These are phyloP conservation scores for Yarrowia sp. DNA, from an alignment of 805 yeast genomes.

Conservation along the genomic window DNA sequence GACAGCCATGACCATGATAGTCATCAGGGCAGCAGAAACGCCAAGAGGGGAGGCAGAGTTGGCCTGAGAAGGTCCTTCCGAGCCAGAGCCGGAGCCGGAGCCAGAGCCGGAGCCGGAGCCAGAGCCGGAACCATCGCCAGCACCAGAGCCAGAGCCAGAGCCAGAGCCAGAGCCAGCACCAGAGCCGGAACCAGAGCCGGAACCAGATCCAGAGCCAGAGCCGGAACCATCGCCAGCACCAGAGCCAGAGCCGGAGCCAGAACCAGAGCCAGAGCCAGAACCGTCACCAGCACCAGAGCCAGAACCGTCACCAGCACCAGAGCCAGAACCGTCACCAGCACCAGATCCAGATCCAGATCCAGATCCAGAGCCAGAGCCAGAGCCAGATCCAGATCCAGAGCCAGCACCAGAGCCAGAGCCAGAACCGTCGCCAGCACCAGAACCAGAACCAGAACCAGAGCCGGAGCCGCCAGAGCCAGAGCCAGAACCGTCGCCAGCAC, in stretches of 20 bases:
- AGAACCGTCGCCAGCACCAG: no score
- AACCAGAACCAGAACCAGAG: conserved; percentile 1
- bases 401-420: no score
- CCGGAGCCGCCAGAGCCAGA: background rate
- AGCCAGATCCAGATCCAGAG: background rate
- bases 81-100: background rate
- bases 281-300: background rate
- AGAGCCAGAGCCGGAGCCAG: background rate
- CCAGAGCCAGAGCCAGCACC: background rate
- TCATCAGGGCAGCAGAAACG: conserved; percentile 7
- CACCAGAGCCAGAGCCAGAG: no score
- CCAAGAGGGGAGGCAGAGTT: conserved; percentile 9
- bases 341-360: background rate
- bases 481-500: background rate
- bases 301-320: background rate
- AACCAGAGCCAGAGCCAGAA: background rate
- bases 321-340: background rate
- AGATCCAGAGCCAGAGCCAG: background rate
- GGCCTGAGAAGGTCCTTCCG: conserved; percentile 18
- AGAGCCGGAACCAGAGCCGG: background rate
- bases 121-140: background rate
- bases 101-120: background rate
- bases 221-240: background rate
- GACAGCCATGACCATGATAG: background rate
- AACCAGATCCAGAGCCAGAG: background rate